Percentiles rank a stretch among this genome's conserved stretches.
phyloP scores from a whole-genome alignment of 2,329 filamentous ascomycete species.

The Colletotrichum euphorbiae region DNA sequence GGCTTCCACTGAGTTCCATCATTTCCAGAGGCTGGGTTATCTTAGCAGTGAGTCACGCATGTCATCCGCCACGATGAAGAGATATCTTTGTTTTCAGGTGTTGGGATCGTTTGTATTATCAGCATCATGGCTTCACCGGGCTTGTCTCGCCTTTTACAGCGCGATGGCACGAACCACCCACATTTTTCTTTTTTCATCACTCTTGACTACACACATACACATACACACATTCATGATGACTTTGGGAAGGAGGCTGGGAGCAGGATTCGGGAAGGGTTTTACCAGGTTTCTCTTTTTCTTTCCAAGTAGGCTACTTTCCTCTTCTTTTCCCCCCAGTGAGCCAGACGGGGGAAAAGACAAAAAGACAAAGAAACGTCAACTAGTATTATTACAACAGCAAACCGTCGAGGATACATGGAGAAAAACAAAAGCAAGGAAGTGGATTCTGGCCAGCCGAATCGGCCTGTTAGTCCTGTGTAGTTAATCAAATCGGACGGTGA shows the following conservation, averaged over 20 bases:
- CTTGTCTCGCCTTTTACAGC: slow-evolving; percentile 10
- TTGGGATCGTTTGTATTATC: slow-evolving; percentile 9
- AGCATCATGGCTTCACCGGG: slow-evolving; percentile 1
- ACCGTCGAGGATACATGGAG: neutral
- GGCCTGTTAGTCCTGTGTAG: neutral
- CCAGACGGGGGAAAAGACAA: neutral
- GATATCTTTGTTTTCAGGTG: slow-evolving; percentile 3
- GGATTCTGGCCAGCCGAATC: too few relatives aligned
- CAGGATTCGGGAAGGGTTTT: neutral
- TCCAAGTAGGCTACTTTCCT: neutral
- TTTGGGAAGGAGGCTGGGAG: slow-evolving; percentile 18
- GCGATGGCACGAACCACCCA: slow-evolving; percentile 3
- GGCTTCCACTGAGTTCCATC: slow-evolving; percentile 25
- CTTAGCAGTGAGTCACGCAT: slow-evolving; percentile 1
- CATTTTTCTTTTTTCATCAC: slow-evolving; percentile 7
- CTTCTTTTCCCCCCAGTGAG: neutral
- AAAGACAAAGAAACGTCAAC: slow-evolving; percentile 10
- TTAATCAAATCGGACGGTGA: neutral
- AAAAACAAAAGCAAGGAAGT: neutral
- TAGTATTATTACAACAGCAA: slow-evolving; percentile 15
- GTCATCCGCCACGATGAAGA: slow-evolving; percentile 6
- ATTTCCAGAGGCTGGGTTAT: neutral
- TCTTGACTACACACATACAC: slow-evolving; percentile 2
- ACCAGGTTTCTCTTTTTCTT: neutral
- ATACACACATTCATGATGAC: slow-evolving; percentile 16